A percentile compares a stretch with the other conserved stretches of the same genome.
phyloP scores from a whole-genome alignment of 129 eudicot genomes.

The Pulicaria dysenterica region DNA sequence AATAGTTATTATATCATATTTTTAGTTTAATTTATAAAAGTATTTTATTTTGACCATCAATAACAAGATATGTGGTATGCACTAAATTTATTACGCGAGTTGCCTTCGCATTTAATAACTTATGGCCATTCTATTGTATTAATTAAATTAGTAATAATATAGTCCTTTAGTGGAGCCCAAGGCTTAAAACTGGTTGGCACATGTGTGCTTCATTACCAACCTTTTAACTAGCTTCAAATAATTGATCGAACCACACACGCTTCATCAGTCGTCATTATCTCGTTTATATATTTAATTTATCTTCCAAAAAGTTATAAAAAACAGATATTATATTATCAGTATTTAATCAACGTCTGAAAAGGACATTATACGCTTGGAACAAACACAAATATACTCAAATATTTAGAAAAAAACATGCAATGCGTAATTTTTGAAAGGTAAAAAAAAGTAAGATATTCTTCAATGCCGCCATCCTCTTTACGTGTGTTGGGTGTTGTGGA shows the following conservation, averaged over 20 bases:
- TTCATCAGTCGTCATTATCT: background rate
- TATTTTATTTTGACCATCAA: background rate
- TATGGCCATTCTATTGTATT: background rate
- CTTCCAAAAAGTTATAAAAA: background rate
- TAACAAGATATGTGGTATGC: background rate
- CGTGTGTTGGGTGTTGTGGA: no score
- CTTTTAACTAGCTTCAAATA: background rate
- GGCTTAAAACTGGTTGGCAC: slow-evolving; percentile 10
- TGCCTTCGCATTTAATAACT: slow-evolving; percentile 10
- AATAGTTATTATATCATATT: no score
- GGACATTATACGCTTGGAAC: no score
- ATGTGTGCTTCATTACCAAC: slow-evolving; percentile 10
- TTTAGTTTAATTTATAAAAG: background rate
- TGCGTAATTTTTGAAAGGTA: no score
- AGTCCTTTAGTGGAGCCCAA: slow-evolving; percentile 19
- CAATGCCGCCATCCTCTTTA: no score
- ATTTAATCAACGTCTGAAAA: no score
- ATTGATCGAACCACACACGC: slow-evolving; percentile 2
- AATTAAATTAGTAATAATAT: background rate
- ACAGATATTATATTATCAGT: no score
- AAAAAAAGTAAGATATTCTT: no score
- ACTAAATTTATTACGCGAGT: background rate
- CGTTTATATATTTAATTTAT: background rate
- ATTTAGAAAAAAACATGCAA: no score
- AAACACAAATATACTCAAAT: no score